Evolutionary conservation across 768 basidiomycete species (phyloP).

Genomic region (Pleurotus giganteus): DNA sequence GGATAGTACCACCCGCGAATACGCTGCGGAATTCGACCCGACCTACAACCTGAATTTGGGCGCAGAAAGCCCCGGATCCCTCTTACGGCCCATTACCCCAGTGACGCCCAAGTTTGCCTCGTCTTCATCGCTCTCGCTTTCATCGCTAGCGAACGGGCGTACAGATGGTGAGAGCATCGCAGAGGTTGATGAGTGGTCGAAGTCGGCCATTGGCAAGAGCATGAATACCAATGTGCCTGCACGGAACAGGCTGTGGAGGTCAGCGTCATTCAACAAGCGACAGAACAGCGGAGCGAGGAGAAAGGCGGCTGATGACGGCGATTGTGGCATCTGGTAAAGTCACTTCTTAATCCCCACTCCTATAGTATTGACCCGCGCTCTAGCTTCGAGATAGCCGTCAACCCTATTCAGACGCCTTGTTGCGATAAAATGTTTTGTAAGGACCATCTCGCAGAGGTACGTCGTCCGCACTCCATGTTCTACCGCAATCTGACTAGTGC

Average conservation of each 20-base stretch:
- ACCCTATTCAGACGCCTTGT: constrained; percentile 11
- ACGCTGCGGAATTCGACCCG: neutral
- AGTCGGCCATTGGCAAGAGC: constrained; percentile 4
- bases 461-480: neutral
- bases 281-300: neutral
- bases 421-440: constrained; percentile 14
- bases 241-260: constrained; percentile 11
- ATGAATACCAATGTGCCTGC: constrained; percentile 10
- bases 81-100: constrained; percentile 9
- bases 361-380: neutral
- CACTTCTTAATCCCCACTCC: neutral
- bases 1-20: neutral
- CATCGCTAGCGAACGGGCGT: neutral
- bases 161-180: neutral
- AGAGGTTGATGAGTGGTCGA: constrained; percentile 6
- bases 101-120: neutral
- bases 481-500: neutral
- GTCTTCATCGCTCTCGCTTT: neutral
- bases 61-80: constrained; percentile 15
- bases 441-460: constrained; percentile 14
- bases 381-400: constrained; percentile 13
- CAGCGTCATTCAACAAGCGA: constrained; percentile 11
- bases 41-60: constrained; percentile 13
- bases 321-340: constrained; percentile 21
- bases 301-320: constrained; percentile 14